Percentiles rank a stretch among this genome's conserved stretches.
Evolutionary conservation across 352 stramenopile species (phyloP).

Genomic region (Thalassiosira delicatula): DNA sequence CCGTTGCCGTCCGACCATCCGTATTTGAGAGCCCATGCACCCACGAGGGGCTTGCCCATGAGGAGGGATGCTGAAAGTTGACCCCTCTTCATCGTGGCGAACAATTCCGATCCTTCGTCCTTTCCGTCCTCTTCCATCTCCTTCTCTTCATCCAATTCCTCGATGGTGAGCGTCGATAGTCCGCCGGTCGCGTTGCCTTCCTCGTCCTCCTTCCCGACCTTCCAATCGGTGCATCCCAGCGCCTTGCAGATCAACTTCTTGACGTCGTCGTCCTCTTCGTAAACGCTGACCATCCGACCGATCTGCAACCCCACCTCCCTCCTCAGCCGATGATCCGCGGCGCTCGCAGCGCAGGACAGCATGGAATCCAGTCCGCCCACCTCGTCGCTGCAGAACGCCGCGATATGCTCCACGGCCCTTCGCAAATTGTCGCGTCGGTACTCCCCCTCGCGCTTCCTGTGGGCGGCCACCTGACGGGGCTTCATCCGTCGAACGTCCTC

Average conservation of each 20-base stretch:
- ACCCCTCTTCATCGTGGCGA: constrained; percentile 63
- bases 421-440: constrained; percentile 48
- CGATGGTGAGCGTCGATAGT: constrained; percentile 57
- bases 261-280: constrained; percentile 72
- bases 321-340: constrained; percentile 64
- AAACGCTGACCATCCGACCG: constrained; percentile 58
- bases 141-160: constrained; percentile 65
- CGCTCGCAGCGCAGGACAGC: constrained; percentile 51
- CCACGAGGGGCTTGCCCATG: constrained; percentile 70
- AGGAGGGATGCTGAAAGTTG: constrained; percentile 66
- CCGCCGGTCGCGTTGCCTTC: neutral
- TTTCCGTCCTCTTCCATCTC: constrained; percentile 22
- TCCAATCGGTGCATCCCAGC: constrained; percentile 59
- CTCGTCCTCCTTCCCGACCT: constrained; percentile 38
- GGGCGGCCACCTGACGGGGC: constrained; percentile 68
- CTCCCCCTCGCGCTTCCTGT: constrained; percentile 69
- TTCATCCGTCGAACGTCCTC: constrained; percentile 71
- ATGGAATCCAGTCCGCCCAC: constrained; percentile 63
- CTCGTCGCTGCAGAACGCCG: constrained; percentile 60
- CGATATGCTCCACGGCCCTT: constrained; percentile 63
- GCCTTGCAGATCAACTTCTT: constrained; percentile 58
- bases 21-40: constrained; percentile 74
- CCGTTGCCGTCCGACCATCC: constrained; percentile 62
- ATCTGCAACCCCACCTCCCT: constrained; percentile 74
- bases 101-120: constrained; percentile 19